Evolutionary conservation across 2,329 filamentous ascomycete genomes (phyloP).

Genomic region (Niveomyces coronatus): DNA sequence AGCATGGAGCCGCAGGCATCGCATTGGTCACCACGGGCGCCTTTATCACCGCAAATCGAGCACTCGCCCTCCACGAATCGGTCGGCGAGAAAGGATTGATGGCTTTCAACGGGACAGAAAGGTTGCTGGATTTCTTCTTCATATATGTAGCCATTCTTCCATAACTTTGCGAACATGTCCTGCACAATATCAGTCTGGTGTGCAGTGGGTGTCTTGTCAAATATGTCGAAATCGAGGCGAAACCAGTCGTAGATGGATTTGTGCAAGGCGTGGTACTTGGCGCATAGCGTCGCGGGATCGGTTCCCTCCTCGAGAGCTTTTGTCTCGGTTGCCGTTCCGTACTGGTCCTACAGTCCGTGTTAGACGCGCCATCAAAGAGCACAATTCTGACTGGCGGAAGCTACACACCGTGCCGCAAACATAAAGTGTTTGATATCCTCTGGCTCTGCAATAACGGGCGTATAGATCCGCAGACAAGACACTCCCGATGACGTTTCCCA

Average conservation of each 20-base stretch:
- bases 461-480: conserved; percentile 87
- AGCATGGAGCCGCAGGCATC: conserved; percentile 64
- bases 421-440: conserved; percentile 70
- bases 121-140: conserved; percentile 83
- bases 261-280: conserved; percentile 87
- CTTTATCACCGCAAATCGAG: conserved; percentile 60
- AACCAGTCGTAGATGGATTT: conserved; percentile 94
- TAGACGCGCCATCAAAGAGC: not conserved
- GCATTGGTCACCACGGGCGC: conserved; percentile 64
- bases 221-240: conserved; percentile 87
- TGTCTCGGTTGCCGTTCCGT: conserved; percentile 91
- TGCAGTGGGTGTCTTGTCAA: conserved; percentile 80
- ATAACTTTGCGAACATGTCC: conserved; percentile 77
- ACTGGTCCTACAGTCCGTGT: conserved; percentile 54
- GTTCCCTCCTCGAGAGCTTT: conserved; percentile 84
- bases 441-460: conserved; percentile 68
- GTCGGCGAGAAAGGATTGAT: conserved; percentile 71
- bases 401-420: conserved; percentile 55
- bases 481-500: conserved; percentile 81
- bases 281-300: conserved; percentile 74
- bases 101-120: conserved; percentile 62
- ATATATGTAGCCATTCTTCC: conserved; percentile 79
- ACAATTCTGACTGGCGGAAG: not conserved
- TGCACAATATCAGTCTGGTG: conserved; percentile 91
- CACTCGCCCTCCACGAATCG: conserved; percentile 76